Evolutionary conservation across 148 eudicot species (phyloP), one percentile per base, ranked within the genome.

Genomic region (Cornus suecica): DNA sequence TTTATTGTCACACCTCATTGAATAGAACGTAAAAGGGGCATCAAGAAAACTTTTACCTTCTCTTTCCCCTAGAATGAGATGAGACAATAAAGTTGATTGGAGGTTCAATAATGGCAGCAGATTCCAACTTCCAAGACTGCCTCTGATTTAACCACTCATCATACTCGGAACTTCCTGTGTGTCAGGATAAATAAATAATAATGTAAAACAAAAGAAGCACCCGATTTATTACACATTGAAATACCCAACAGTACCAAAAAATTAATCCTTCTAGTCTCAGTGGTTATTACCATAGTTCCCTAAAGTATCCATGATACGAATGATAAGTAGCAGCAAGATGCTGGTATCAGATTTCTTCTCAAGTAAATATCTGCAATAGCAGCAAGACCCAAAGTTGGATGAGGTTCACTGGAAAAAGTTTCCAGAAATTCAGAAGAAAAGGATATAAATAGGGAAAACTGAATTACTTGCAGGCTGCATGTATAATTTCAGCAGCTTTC

Each of bases 81-180:
- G 89, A 79, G 48, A 89, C 90, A 60, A 95, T 85, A 83, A 88
- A 92, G 81, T 95, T 95, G 34, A 83, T 75, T 27, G 97, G 81
- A 83, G 99, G 97, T 83, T 95, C 99, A 66, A 92, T 73, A 79
- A 92, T 87, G 70, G 97, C 97, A 83, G 92, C 88, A 86, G 97
- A 95, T 83, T 95, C 99, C 83, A 91, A 78, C 83, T 88, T 92
- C 99, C 97, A 95, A 75, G 97, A 86, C 84, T 95, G 99, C 90
- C 91, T 88, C 75, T 95, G 97, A 86, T 88, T 88, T 74, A 91
- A 86, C 99, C 99, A 95, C 77, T 95, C 99, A 71, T 92, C 97
- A 83, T 87, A 95, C 84, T 95, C 99, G 27, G 88, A 87, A 82
- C 94, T 83, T 71, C 99, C 99, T 95, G 87, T 26, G 74, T 66